phyloP scores from a whole-genome alignment of 192 early-diverging fungal genomes.

The Coemansia furcata region DNA sequence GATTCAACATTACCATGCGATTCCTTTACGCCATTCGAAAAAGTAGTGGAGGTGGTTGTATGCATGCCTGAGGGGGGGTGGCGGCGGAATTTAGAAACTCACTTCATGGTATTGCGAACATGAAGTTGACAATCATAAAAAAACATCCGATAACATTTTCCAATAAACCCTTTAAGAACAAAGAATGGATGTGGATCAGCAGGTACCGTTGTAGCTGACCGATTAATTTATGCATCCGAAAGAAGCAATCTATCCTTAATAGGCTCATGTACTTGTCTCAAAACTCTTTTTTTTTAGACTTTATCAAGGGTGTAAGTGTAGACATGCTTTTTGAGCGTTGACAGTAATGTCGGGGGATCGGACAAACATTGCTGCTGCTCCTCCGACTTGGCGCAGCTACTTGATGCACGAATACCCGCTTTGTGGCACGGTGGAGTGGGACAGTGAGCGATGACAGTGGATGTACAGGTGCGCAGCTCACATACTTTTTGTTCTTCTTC shows the following conservation, averaged over 20 bases:
- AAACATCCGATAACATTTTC: no score
- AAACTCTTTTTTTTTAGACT: neutral
- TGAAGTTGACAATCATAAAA: neutral
- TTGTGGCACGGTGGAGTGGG: neutral
- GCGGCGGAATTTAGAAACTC: neutral
- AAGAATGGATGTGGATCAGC: neutral
- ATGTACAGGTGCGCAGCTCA: neutral
- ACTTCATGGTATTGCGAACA: neutral
- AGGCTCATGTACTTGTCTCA: neutral
- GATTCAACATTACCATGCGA: neutral
- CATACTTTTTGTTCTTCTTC: neutral
- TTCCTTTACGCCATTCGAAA: neutral
- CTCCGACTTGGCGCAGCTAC: neutral
- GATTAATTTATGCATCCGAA: neutral
- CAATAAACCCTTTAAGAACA: no score
- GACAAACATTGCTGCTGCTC: neutral
- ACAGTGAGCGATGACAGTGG: neutral
- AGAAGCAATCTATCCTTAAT: slow-evolving; percentile 1
- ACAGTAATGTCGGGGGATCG: neutral
- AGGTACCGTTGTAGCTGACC: neutral
- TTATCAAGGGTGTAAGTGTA: no score
- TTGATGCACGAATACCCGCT: neutral
- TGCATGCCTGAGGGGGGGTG: neutral
- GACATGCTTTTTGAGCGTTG: neutral
- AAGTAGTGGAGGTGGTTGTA: neutral